These are phyloP conservation scores for Heritiera littoralis DNA, from an alignment of 345 rosid genomes.

Conservation along the genomic window DNA sequence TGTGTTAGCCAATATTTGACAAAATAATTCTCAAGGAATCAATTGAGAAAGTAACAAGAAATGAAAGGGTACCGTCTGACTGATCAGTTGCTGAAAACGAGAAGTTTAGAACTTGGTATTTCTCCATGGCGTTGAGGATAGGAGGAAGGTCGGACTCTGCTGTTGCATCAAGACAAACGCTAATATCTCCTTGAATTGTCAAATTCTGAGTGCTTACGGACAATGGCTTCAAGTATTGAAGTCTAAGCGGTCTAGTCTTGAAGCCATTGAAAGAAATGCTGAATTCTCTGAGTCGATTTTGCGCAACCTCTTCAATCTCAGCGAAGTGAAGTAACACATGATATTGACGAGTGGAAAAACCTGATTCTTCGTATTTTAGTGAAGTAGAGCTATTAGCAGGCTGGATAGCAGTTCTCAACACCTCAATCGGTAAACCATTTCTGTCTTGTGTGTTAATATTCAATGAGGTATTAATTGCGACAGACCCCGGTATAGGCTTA, in stretches of 20 bases:
- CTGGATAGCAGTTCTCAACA: too few relatives aligned
- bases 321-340: constrained; percentile 25
- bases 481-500: fast-evolving
- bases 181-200: background rate
- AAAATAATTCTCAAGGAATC: constrained; percentile 19
- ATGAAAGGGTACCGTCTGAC: constrained; percentile 18
- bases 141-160: constrained; percentile 21
- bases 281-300: constrained; percentile 15
- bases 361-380: too few relatives aligned
- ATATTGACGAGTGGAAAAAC: background rate
- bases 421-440: too few relatives aligned
- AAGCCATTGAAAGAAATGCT: background rate
- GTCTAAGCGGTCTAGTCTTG: background rate
- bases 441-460: too few relatives aligned
- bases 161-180: constrained; percentile 11
- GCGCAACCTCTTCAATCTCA: background rate
- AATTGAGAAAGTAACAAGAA: background rate
- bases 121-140: constrained; percentile 31
- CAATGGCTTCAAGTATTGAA: constrained; percentile 26
- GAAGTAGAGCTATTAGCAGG: too few relatives aligned
- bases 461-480: too few relatives aligned
- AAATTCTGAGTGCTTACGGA: background rate
- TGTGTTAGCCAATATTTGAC: background rate
- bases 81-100: constrained; percentile 17
- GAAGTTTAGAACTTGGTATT: background rate